Percentiles rank a stretch among this genome's conserved stretches.
Conservation (phyloP, 768 basidiomycete genomes). For the Naganishia antarctica region DNA sequence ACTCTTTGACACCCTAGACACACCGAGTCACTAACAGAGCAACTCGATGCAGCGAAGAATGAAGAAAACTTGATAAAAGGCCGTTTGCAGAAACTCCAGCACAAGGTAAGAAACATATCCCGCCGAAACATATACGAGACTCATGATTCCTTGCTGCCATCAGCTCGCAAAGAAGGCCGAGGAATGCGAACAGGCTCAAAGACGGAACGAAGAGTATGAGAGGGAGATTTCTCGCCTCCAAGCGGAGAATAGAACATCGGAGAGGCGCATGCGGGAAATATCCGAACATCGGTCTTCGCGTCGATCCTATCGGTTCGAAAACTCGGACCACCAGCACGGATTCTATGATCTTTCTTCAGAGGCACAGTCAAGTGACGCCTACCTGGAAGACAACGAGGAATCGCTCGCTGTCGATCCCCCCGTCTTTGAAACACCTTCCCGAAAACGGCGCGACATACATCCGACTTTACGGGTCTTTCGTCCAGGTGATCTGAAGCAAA, state of each 20-base stretch:
- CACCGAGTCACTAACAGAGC: background rate
- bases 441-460: background rate
- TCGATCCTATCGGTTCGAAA: background rate
- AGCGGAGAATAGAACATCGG: constrained; percentile 5
- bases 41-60: background rate
- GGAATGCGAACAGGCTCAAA: background rate
- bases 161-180: background rate
- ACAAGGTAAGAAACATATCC: background rate
- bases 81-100: background rate
- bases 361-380: background rate
- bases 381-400: background rate
- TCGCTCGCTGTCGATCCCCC: constrained; percentile 16
- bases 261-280: constrained; percentile 7
- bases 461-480: constrained; percentile 6
- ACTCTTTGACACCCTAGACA: background rate
- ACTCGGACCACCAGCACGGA: background rate
- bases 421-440: background rate
- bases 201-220: constrained; percentile 1
- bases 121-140: background rate
- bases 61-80: background rate
- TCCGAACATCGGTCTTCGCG: background rate
- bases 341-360: too few species aligned
- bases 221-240: background rate
- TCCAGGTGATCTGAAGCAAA: background rate
- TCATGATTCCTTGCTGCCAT: too few species aligned